A percentile compares a stretch with the other conserved stretches of the same genome.
phyloP scores from a whole-genome alignment of 1,284 basidiomycete species.

The Meira miltonrushii region DNA sequence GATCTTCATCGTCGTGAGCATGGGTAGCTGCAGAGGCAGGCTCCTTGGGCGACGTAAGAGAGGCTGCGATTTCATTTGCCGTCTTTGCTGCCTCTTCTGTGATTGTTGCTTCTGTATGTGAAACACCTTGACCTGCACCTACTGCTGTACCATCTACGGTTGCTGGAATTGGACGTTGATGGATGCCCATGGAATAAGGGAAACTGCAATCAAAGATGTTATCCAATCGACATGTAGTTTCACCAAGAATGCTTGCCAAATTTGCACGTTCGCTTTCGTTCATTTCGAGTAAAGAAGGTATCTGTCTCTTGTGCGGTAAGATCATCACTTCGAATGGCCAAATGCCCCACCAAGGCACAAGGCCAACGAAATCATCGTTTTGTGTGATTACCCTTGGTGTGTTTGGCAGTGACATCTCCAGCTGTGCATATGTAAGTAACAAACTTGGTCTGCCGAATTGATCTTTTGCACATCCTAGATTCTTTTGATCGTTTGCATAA shows the following conservation, averaged over 20 bases:
- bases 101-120: no score
- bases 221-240: conserved; percentile 43
- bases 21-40: conserved; percentile 52
- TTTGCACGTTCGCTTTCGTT: conserved; percentile 21
- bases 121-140: no score
- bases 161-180: conserved; percentile 62
- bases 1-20: conserved; percentile 41
- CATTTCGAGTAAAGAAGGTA: conserved; percentile 35
- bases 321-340: conserved; percentile 86
- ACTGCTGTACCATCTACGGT: background rate
- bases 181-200: conserved; percentile 91
- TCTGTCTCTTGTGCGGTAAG: conserved; percentile 30
- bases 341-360: conserved; percentile 93
- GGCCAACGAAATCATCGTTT: conserved; percentile 74
- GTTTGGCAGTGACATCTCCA: conserved; percentile 62
- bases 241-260: conserved; percentile 56
- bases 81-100: no score
- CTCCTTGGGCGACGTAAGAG: no score
- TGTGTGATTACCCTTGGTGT: conserved; percentile 62
- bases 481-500: conserved; percentile 29
- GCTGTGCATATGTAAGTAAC: conserved; percentile 75
- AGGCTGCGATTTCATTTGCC: no score
- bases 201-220: conserved; percentile 64
- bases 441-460: conserved; percentile 65
- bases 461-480: conserved; percentile 58